Evolutionary conservation across 2,329 filamentous ascomycete genomes (phyloP).

Genomic region (Fusarium sulawesiense): DNA sequence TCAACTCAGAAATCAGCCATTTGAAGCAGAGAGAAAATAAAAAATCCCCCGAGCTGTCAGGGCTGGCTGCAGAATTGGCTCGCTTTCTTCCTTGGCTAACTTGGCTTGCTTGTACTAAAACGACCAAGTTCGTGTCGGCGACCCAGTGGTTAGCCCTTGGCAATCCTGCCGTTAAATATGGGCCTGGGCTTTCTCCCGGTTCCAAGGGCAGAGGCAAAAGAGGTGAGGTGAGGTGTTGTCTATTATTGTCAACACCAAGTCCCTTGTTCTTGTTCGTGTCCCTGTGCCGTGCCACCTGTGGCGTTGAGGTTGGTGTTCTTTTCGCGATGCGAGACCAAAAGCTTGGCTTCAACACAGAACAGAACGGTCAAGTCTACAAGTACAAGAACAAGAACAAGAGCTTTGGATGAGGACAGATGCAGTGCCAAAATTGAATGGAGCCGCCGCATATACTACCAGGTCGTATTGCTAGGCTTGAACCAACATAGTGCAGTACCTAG

Average conservation of each 20-base stretch:
- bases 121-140: conserved; percentile 36
- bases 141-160: conserved; percentile 29
- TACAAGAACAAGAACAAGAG: neutral
- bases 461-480: neutral
- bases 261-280: conserved; percentile 8
- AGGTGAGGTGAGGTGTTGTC: conserved; percentile 14
- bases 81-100: conserved; percentile 13
- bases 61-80: conserved; percentile 27
- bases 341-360: conserved; percentile 20
- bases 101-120: conserved; percentile 24
- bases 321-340: conserved; percentile 9
- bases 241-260: conserved; percentile 37
- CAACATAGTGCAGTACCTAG: neutral
- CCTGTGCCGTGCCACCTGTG: conserved; percentile 10
- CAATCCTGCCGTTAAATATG: conserved; percentile 32
- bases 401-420: neutral
- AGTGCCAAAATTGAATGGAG: neutral
- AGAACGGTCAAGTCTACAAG: conserved; percentile 1
- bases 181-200: conserved; percentile 9
- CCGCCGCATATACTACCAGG: neutral
- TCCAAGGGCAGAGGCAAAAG: neutral
- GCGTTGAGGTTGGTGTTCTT: conserved; percentile 11
- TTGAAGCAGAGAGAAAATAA: neutral
- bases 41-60: conserved; percentile 3
- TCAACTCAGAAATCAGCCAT: conserved; percentile 24